Conservation (phyloP, 2,329 filamentous ascomycete species). For the Paraphoma sp. region DNA sequence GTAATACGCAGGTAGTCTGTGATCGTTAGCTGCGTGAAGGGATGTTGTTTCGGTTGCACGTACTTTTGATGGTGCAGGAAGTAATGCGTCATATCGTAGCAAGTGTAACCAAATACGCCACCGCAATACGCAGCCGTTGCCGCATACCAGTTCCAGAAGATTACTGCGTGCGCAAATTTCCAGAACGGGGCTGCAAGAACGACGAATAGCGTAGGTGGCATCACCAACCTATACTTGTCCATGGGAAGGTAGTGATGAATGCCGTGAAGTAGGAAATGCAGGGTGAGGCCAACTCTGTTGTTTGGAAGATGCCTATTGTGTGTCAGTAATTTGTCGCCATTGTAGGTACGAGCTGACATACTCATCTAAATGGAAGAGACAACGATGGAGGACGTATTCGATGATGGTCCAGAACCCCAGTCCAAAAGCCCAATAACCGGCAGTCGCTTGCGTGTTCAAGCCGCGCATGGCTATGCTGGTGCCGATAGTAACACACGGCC, state of each 20-base stretch:
- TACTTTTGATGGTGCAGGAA: constrained; percentile 94
- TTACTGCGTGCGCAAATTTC: constrained; percentile 82
- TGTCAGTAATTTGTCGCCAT: constrained; percentile 32
- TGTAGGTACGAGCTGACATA: constrained; percentile 57
- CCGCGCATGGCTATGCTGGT: constrained; percentile 68
- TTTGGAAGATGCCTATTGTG: constrained; percentile 78
- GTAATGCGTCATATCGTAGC: constrained; percentile 98
- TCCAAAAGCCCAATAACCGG: constrained; percentile 72
- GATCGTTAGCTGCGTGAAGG: constrained; percentile 10
- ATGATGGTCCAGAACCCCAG: constrained; percentile 85
- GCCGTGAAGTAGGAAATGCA: constrained; percentile 93
- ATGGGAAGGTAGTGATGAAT: constrained; percentile 99
- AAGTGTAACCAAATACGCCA: constrained; percentile 92
- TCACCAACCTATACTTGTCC: constrained; percentile 96
- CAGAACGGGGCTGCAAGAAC: constrained; percentile 88
- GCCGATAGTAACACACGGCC: constrained; percentile 80
- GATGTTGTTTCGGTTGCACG: constrained; percentile 36
- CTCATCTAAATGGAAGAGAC: constrained; percentile 92
- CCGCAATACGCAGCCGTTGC: constrained; percentile 83
- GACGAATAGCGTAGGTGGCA: constrained; percentile 90
- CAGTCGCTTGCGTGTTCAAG: constrained; percentile 57
- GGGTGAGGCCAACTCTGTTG: constrained; percentile 82
- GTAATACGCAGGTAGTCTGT: constrained; percentile 82
- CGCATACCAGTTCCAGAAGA: constrained; percentile 84
- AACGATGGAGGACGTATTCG: constrained; percentile 88